A percentile compares a stretch with the other conserved stretches of the same genome.
phyloP scores from a whole-genome alignment of 306 rosid species.

The Dryas alaskensis region DNA sequence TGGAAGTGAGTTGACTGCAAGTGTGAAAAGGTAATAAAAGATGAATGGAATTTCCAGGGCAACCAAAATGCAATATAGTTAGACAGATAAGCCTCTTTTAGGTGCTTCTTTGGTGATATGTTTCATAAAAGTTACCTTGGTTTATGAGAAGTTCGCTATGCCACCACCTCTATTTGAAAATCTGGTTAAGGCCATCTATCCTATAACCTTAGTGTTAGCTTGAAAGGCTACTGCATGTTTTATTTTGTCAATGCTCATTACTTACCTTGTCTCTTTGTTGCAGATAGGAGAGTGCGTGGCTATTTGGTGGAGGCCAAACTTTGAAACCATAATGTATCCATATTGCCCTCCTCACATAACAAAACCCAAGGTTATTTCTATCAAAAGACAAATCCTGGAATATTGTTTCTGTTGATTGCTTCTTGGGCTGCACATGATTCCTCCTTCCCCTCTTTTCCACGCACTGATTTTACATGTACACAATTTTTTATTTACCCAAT shows the following conservation, averaged over 20 bases:
- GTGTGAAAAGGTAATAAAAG: background rate
- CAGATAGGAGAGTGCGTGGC: conserved; percentile 99
- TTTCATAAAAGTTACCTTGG: background rate
- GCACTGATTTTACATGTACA: background rate
- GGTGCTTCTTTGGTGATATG: background rate
- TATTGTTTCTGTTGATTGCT: conserved; percentile 9
- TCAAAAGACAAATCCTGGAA: conserved; percentile 1
- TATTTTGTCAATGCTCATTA: conserved; percentile 17
- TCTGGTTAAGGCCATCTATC: background rate
- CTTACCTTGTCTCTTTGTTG: conserved; percentile 16
- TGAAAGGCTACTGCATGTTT: background rate
- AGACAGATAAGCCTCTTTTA: background rate
- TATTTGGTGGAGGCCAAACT: conserved; percentile 99
- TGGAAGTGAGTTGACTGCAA: background rate
- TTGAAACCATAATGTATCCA: conserved; percentile 96
- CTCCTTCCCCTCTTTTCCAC: background rate
- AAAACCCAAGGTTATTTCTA: conserved; percentile 73
- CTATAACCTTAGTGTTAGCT: background rate
- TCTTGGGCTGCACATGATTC: conserved; percentile 1
- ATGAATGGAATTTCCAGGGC: background rate
- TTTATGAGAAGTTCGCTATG: background rate
- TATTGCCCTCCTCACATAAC: conserved; percentile 99
- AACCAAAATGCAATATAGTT: background rate
- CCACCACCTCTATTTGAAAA: background rate
- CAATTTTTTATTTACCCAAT: background rate